Evolutionary conservation across 129 eudicot genomes (phyloP), one percentile per base, ranked within the genome.

Genomic region (Artemisia argyi): DNA sequence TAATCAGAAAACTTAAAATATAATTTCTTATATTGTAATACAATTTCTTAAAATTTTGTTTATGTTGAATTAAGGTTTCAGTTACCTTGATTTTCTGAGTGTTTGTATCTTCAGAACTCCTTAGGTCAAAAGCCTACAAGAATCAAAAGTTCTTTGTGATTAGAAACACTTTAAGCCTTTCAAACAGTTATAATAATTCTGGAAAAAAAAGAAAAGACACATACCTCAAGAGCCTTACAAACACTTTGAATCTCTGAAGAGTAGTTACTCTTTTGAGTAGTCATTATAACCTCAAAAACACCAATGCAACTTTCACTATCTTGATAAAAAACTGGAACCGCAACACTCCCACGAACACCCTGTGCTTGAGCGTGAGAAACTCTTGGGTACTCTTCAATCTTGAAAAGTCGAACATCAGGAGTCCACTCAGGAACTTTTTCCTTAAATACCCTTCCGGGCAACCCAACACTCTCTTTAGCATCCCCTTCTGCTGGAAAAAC

Each of bases 351-450:
- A 58, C 96, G 86, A 62, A 94, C 97, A 81, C 88, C 92, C 16
- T 70, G 83, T 65, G 72, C 69, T 76, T 78, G 80, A 53, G 99
- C 99, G 80, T 94, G 89, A 22, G 74, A 70, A 67, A 94, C 92
- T 53, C 99, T 82, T 1, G 89, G 93, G 61, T 90, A 94, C 86
- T 94, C 99, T 66, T 90, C 92, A 46, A 77, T 76, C 52, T 82
- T 77, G 52, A 85, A 94, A 32, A 87, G 84, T 53, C 87, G 86
- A 75, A 94, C 99, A 81, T 94, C 96, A 14, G 99, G 97, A 47
- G 89, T 88, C 99, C 99, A 94, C 71, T 94, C 97, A 0, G 97
- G 97, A 68, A 88, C 92, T 75, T 86, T 90, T 55, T 77, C 89
- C 81, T 69, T 78, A 56, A 83, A 93, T 58, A 93, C 98, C 80